Conservation (phyloP, 352 stramenopile species). For the Pseudoperonospora humuli region DNA sequence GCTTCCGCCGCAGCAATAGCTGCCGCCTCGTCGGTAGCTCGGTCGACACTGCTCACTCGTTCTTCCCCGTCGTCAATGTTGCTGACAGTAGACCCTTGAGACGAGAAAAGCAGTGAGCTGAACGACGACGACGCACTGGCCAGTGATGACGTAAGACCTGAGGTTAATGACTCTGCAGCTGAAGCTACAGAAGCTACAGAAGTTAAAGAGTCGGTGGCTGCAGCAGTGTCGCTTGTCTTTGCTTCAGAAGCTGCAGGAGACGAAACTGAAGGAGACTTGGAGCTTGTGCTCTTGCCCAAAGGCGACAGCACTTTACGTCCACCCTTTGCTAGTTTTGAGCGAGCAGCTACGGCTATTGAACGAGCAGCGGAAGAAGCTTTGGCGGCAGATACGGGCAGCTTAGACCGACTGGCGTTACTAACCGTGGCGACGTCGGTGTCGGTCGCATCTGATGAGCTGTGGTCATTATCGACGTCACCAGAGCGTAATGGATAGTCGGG, state of each 20-base stretch:
- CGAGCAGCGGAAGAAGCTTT: conserved; percentile 43
- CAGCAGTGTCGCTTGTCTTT: conserved; percentile 2
- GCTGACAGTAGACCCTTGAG: conserved; percentile 17
- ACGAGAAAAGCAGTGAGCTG: conserved; percentile 39
- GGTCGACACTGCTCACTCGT: neutral
- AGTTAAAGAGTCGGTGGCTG: conserved; percentile 10
- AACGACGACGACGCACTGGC: conserved; percentile 37
- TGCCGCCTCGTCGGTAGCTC: conserved; percentile 11
- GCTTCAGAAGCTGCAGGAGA: conserved; percentile 4
- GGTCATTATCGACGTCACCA: neutral
- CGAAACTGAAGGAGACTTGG: neutral
- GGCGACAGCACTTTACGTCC: conserved; percentile 51
- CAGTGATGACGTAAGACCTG: conserved; percentile 24
- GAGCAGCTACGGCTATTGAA: conserved; percentile 38
- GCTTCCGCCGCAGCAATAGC: conserved; percentile 6
- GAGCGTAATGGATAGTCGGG: conserved; percentile 11
- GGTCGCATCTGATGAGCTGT: neutral
- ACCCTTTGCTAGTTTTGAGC: conserved; percentile 46
- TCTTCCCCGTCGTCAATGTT: conserved; percentile 7
- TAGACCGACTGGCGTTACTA: conserved; percentile 1
- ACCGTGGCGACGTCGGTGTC: neutral
- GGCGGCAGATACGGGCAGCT: conserved; percentile 12
- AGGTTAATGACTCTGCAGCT: conserved; percentile 19
- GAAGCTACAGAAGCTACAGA: conserved; percentile 17
- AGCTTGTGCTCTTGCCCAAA: conserved; percentile 10